Conservation (phyloP, 257 asterid species). For the Handroanthus guayacan region DNA sequence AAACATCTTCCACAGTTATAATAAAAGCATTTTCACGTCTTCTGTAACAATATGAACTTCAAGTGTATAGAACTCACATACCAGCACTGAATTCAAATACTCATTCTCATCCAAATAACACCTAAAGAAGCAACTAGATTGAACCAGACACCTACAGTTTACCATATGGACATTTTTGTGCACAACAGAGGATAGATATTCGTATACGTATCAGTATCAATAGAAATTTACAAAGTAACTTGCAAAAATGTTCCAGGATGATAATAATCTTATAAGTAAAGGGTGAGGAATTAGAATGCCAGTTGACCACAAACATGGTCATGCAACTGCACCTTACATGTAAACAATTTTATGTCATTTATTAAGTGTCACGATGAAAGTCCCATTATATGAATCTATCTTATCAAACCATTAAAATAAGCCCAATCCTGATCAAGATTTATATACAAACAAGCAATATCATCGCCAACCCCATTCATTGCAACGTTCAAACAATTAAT, state of each 20-base stretch:
- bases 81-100: neutral
- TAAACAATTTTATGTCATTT: neutral
- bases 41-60: constrained; percentile 6
- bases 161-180: neutral
- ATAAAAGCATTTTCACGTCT: neutral
- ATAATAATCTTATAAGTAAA: neutral
- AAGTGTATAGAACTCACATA: neutral
- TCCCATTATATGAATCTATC: constrained; percentile 13
- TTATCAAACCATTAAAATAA: neutral
- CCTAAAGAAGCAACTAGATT: neutral
- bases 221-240: neutral
- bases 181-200: constrained; percentile 1
- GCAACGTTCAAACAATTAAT: constrained; percentile 1
- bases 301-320: neutral
- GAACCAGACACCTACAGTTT: neutral
- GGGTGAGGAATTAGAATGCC: neutral
- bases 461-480: neutral
- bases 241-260: constrained; percentile 20
- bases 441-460: neutral
- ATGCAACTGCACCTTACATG: neutral
- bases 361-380: neutral
- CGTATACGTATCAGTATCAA: neutral
- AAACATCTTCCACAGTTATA: neutral
- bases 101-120: constrained; percentile 5
- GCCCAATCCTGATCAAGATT: constrained; percentile 7